phyloP scores from a whole-genome alignment of 768 basidiomycete species.

The Russula sp. region DNA sequence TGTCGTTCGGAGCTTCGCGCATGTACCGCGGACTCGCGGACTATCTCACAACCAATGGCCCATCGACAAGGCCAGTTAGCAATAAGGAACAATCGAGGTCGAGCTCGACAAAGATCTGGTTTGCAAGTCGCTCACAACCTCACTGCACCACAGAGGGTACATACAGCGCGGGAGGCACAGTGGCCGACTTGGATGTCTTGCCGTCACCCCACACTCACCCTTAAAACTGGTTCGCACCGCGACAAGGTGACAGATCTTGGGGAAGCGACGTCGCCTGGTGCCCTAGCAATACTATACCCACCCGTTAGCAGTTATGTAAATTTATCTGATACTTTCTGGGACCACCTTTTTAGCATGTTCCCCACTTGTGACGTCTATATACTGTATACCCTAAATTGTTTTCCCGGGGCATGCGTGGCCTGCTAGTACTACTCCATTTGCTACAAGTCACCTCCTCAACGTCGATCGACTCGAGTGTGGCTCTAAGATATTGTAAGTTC shows the following conservation, averaged over 20 bases:
- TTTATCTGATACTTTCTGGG: neutral
- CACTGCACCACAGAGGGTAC: neutral
- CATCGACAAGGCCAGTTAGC: neutral
- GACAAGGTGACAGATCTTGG: neutral
- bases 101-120: neutral
- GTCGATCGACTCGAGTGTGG: no score
- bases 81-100: neutral
- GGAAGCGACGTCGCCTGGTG: neutral
- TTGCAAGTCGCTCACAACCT: neutral
- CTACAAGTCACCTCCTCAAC: no score
- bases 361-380: neutral
- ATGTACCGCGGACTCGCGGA: neutral
- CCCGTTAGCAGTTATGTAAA: neutral
- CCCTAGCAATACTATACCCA: neutral
- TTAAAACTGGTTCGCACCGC: neutral
- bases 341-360: neutral
- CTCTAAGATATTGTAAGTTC: no score
- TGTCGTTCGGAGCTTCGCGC: slow-evolving; percentile 2
- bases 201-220: neutral
- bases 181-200: neutral
- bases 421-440: no score
- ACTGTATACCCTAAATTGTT: no score
- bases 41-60: neutral
- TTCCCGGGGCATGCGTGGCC: no score
- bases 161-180: neutral